These are phyloP conservation scores for Ophiognomonia clavigignenti-juglandacearum DNA, from an alignment of 2,329 filamentous ascomycete species.

Conservation along the genomic window DNA sequence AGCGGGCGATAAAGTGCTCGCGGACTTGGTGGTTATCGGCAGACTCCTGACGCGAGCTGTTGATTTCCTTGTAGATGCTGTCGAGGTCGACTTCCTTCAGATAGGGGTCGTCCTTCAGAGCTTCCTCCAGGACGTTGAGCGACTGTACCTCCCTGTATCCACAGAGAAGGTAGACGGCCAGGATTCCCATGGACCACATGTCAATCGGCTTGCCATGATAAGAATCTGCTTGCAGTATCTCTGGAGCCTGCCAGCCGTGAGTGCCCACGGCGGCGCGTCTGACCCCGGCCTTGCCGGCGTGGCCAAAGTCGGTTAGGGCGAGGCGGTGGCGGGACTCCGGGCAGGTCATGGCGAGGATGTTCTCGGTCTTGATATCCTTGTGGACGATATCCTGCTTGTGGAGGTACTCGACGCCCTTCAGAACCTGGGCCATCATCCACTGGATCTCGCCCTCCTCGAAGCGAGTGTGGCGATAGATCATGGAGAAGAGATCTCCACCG, in stretches of 20 bases:
- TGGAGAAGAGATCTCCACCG: conserved; percentile 49
- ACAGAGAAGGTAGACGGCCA: conserved; percentile 31
- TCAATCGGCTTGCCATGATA: conserved; percentile 37
- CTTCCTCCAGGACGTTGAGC: conserved; percentile 11
- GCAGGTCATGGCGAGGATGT: conserved; percentile 44
- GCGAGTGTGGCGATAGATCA: conserved; percentile 31
- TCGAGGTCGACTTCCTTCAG: conserved; percentile 15
- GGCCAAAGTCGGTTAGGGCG: conserved; percentile 49
- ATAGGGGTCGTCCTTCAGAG: conserved; percentile 13
- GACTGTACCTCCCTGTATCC: conserved; percentile 17
- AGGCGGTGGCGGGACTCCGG: conserved; percentile 39
- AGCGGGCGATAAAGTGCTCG: conserved; percentile 28
- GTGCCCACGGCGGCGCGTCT: conserved; percentile 44
- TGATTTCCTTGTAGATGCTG: conserved; percentile 5
- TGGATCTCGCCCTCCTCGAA: conserved; percentile 38
- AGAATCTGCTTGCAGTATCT: conserved; percentile 25
- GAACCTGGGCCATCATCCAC: conserved; percentile 43
- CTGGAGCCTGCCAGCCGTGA: conserved; percentile 42
- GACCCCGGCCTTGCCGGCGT: conserved; percentile 36
- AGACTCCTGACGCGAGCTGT: conserved; percentile 14
- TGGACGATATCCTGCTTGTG: conserved; percentile 47
- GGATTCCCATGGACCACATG: conserved; percentile 48
- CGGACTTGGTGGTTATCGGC: conserved; percentile 17
- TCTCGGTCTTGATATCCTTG: conserved; percentile 51
- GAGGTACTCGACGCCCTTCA: conserved; percentile 41